Conservation (phyloP, 768 basidiomycete species). For the Pleurotus sapidus region DNA sequence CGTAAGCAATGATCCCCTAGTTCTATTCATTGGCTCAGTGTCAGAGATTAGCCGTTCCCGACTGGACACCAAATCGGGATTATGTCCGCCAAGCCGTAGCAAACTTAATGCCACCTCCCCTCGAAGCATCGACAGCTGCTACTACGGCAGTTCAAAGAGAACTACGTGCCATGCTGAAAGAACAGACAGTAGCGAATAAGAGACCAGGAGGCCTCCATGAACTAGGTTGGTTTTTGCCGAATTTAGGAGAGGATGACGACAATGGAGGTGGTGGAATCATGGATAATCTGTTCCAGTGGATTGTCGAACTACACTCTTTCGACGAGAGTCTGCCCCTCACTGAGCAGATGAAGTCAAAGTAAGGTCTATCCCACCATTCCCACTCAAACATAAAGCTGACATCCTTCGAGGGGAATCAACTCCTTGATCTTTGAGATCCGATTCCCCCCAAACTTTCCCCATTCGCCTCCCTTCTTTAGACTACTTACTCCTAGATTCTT, state of each 20-base stretch:
- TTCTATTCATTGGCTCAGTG: not conserved
- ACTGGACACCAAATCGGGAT: slow-evolving; percentile 53
- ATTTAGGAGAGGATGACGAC: slow-evolving; percentile 25
- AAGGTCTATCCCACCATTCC: slow-evolving; percentile 14
- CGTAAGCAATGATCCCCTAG: not conserved
- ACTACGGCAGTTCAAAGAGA: slow-evolving; percentile 61
- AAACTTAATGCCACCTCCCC: slow-evolving; percentile 58
- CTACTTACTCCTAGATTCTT: slow-evolving; percentile 72
- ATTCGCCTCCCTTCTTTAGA: slow-evolving; percentile 74
- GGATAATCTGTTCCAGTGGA: slow-evolving; percentile 72
- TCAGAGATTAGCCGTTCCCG: slow-evolving; percentile 21
- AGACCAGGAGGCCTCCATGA: slow-evolving; percentile 37
- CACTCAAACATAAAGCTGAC: too few species aligned
- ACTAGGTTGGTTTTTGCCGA: slow-evolving; percentile 73
- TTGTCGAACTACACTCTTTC: slow-evolving; percentile 72
- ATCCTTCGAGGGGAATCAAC: slow-evolving; percentile 43
- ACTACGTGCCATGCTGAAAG: slow-evolving; percentile 56
- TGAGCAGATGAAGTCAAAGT: slow-evolving; percentile 53
- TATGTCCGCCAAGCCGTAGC: slow-evolving; percentile 44
- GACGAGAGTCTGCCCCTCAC: slow-evolving; percentile 58
- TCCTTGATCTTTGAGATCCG: slow-evolving; percentile 73
- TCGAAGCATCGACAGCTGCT: slow-evolving; percentile 50
- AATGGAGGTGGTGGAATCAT: slow-evolving; percentile 30
- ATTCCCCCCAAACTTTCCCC: slow-evolving; percentile 64
- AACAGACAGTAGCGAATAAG: slow-evolving; percentile 43